Percentiles rank a stretch among this genome's conserved stretches.
Conservation (phyloP, 139 green algal species). For the Chlorella sorokiniana region DNA sequence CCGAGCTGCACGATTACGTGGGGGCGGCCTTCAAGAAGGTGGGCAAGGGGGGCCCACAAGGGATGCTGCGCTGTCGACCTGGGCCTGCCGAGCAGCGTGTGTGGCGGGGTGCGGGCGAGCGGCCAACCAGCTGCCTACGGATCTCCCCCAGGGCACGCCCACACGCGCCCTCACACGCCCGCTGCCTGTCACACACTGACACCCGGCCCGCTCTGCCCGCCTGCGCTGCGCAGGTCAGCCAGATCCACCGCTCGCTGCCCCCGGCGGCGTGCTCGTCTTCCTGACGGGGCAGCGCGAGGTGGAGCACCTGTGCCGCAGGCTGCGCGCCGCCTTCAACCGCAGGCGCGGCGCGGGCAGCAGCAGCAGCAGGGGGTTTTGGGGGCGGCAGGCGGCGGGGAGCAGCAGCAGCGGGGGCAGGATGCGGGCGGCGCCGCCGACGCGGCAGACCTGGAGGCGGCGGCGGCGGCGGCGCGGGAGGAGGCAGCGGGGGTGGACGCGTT, state of each 20-base stretch:
- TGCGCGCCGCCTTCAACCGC: constrained; percentile 59
- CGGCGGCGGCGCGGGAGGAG: not conserved
- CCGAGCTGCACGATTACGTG: constrained; percentile 88
- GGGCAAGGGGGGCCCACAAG: not conserved
- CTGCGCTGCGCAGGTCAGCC: constrained; percentile 42
- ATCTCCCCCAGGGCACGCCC: no score
- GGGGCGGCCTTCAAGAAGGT: constrained; percentile 79
- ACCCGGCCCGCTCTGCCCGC: no score
- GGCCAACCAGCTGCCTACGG: no score
- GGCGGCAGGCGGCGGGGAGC: not conserved
- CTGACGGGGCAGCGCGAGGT: constrained; percentile 94
- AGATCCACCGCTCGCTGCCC: constrained; percentile 89
- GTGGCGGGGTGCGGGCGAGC: no score
- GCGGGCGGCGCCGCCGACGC: not conserved
- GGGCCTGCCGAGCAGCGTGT: no score
- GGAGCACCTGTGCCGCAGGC: constrained; percentile 70
- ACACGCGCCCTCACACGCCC: not conserved
- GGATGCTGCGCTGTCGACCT: no score
- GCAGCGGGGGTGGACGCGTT: constrained; percentile 24
- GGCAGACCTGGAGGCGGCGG: no score
- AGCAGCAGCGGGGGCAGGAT: not conserved
- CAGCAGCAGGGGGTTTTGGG: not conserved
- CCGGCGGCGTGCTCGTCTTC: constrained; percentile 94
- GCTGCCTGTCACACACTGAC: no score
- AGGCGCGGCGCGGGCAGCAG: not conserved